Conservation (phyloP, 768 basidiomycete species). For the Auriscalpium microsporum region DNA sequence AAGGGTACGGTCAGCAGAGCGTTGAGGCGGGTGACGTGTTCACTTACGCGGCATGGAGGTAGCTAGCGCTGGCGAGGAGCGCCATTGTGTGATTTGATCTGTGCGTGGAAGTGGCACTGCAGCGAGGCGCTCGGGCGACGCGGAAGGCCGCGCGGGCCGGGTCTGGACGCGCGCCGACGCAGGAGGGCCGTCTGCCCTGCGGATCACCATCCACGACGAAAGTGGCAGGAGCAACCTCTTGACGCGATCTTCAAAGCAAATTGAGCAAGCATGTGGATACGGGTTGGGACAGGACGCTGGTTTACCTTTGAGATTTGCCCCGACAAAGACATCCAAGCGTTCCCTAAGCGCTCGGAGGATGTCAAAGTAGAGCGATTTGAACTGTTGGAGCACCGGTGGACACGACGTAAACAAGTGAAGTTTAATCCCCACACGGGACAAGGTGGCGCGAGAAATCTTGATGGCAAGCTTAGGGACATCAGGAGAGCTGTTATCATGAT, state of each 20-base stretch:
- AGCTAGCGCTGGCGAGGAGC: constrained; percentile 3
- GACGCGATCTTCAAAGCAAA: constrained; percentile 8
- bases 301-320: constrained; percentile 11
- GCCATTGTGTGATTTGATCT: not conserved
- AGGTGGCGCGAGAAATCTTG: constrained; percentile 14
- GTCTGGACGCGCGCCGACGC: not conserved
- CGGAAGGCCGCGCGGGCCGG: not conserved
- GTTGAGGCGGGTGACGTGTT: not conserved
- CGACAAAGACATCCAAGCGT: constrained; percentile 9
- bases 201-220: constrained; percentile 14
- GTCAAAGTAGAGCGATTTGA: constrained; percentile 15
- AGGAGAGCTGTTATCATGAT: not conserved
- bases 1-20: not conserved
- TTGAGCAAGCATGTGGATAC: not conserved
- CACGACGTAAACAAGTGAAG: constrained; percentile 13
- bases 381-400: constrained; percentile 3
- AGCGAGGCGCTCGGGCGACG: not conserved
- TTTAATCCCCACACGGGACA: constrained; percentile 12
- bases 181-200: constrained; percentile 2
- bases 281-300: not conserved
- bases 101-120: not conserved
- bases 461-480: not conserved
- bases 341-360: constrained; percentile 12
- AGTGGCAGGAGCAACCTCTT: constrained; percentile 12
- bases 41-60: constrained; percentile 15